Base-by-base conservation (phyloP, 495 filamentous ascomycete genomes). In the Parachaetomium inaequale region DNA sequence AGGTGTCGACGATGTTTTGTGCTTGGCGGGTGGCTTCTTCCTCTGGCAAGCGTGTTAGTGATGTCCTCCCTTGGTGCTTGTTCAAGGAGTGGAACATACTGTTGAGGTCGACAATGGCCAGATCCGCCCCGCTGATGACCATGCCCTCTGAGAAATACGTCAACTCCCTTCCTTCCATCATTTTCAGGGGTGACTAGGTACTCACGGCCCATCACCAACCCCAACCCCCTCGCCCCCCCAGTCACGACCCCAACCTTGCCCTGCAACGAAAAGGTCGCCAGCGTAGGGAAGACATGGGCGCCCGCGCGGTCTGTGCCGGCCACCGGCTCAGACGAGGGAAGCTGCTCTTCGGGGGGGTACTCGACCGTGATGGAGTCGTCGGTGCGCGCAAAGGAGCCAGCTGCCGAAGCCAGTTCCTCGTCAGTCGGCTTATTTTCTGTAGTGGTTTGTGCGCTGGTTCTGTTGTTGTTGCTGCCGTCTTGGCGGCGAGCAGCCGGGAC, bases 61-160 rank as follows among this genome's bases (percentile, higher is more conserved):
- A n/a, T 51, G 4, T 38, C 25, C 5, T 47, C 15, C 3, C 23
- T n/a, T 3, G 53, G 10, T 14, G 45, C 21, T 14, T 26, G 10
- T 5, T 14, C 12, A 61, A 26, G 56, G 12, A 17, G 21, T 32
- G 17, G 1, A 53, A 84, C 87, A 51, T 76, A 95, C 92, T 87
- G 74, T 96, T 96, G 73, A 96, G 72, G 75, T 98, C 93, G 17
- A 96, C 90, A 77, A 98, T 89, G 8, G 93, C 93, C 63, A 96
- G 81, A 73, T 96, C 88, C 8, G 90, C 90, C 32, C 93, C 93
- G 59, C 88, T 92, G 14, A 88, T 84, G 29, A 96, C 88, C 65
- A 95, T 83, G 5, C 87, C 92, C 72, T 96, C 63, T 65, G 29
- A 36, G 15, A 25, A 52, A n/a, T 21, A 17, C 2, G 12, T 38